phyloP scores from a whole-genome alignment of 2,329 filamentous ascomycete genomes.

The Furcasterigmium sp. region DNA sequence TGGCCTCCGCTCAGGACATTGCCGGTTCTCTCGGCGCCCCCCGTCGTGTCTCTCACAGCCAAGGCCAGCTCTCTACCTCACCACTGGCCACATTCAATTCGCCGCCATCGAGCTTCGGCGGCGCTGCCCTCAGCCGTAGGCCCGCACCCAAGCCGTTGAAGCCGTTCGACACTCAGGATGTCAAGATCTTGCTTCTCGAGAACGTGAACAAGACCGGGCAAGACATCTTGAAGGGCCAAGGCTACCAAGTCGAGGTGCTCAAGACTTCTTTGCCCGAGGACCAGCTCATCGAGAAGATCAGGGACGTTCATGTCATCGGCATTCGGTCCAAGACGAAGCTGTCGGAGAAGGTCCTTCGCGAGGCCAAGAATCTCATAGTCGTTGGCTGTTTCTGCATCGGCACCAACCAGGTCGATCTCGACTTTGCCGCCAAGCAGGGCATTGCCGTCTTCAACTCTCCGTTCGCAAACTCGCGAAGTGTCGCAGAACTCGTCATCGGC shows the following conservation, averaged over 20 bases:
- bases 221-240: constrained; percentile 76
- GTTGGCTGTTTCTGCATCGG: constrained; percentile 99
- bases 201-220: constrained; percentile 91
- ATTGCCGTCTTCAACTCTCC: constrained; percentile 99
- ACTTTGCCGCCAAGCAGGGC: constrained; percentile 75
- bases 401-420: constrained; percentile 89
- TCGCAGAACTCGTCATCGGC: constrained; percentile 90
- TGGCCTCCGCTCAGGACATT: constrained; percentile 47
- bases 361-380: constrained; percentile 92
- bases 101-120: constrained; percentile 57
- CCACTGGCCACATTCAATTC: constrained; percentile 73
- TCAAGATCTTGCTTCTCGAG: constrained; percentile 92
- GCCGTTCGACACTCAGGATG: constrained; percentile 91
- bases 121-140: constrained; percentile 36
- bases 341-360: constrained; percentile 73
- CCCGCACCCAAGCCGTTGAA: constrained; percentile 71
- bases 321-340: constrained; percentile 98
- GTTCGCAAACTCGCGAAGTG: constrained; percentile 95
- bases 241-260: constrained; percentile 90
- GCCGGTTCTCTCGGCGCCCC: constrained; percentile 25
- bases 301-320: constrained; percentile 92
- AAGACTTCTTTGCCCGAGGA: constrained; percentile 90
- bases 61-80: constrained; percentile 64
- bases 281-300: constrained; percentile 94
- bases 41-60: constrained; percentile 48